Evolutionary conservation across 495 filamentous ascomycete genomes (phyloP).

Genomic region (Penicillium verhagenii): DNA sequence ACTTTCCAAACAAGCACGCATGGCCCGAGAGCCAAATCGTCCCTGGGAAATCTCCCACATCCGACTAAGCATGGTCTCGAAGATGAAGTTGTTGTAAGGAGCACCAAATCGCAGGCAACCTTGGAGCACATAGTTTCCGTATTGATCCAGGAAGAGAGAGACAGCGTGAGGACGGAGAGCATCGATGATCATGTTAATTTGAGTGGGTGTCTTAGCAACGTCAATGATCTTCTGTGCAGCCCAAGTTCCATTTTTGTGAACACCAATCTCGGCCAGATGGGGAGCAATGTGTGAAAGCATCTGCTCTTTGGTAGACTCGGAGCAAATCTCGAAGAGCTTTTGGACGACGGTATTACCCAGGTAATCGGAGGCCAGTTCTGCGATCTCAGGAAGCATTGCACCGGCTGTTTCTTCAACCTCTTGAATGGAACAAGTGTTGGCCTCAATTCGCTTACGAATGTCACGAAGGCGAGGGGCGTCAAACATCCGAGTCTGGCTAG

Average conservation of each 20-base stretch:
- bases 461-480: conserved; percentile 95
- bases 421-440: conserved; percentile 75
- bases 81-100: conserved; percentile 94
- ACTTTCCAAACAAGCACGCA: conserved; percentile 96
- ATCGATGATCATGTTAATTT: conserved; percentile 83
- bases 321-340: conserved; percentile 95
- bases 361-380: conserved; percentile 91
- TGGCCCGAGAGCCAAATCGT: conserved; percentile 89
- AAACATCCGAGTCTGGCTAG: conserved; percentile 85
- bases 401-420: conserved; percentile 92
- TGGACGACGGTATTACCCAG: conserved; percentile 99
- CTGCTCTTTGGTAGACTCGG: conserved; percentile 80
- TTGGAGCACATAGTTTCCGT: conserved; percentile 97
- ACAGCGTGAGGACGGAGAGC: conserved; percentile 81
- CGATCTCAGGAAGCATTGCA: conserved; percentile 93
- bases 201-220: conserved; percentile 77
- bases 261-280: conserved; percentile 91
- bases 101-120: conserved; percentile 87
- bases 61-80: conserved; percentile 91
- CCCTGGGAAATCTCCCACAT: conserved; percentile 96
- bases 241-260: conserved; percentile 99
- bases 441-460: conserved; percentile 96
- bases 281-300: conserved; percentile 89
- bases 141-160: conserved; percentile 92
- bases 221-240: conserved; percentile 99